Conservation (phyloP, 1,284 basidiomycete genomes). For the Phenoliferia sp. region DNA sequence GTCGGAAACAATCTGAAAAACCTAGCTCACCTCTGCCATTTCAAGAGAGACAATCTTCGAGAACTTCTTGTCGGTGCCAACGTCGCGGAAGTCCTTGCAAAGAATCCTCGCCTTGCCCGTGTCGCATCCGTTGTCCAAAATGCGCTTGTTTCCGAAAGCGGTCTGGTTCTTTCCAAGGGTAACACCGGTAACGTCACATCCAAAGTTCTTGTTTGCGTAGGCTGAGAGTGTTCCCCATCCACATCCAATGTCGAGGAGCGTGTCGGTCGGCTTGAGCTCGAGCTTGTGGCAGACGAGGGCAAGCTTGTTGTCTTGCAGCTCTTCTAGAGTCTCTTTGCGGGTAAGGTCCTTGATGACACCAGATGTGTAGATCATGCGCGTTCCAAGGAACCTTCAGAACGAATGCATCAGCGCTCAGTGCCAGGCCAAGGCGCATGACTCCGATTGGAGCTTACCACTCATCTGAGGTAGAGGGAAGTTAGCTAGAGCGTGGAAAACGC, state of each 20-base stretch:
- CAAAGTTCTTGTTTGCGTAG: slow-evolving; percentile 96
- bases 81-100: slow-evolving; percentile 92
- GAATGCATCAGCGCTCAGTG: neutral
- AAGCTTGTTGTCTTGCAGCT: slow-evolving; percentile 98
- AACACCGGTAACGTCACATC: slow-evolving; percentile 89
- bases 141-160: slow-evolving; percentile 84
- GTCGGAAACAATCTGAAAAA: neutral
- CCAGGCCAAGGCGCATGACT: neutral
- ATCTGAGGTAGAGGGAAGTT: slow-evolving; percentile 1
- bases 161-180: slow-evolving; percentile 89
- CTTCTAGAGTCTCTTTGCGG: slow-evolving; percentile 79
- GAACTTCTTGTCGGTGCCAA: slow-evolving; percentile 72
- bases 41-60: slow-evolving; percentile 95
- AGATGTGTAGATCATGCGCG: slow-evolving; percentile 96
- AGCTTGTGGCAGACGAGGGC: slow-evolving; percentile 93
- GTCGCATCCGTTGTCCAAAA: slow-evolving; percentile 70
- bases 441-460: slow-evolving; percentile 10
- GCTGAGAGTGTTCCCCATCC: slow-evolving; percentile 96
- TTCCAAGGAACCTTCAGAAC: slow-evolving; percentile 72
- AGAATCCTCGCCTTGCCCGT: slow-evolving; percentile 80
- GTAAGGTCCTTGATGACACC: slow-evolving; percentile 77
- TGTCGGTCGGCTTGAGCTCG: slow-evolving; percentile 73
- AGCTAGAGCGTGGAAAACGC: neutral
- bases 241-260: slow-evolving; percentile 89
- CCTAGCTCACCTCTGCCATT: slow-evolving; percentile 92